Percentiles rank a stretch among this genome's conserved stretches.
phyloP scores from a whole-genome alignment of 2,329 filamentous ascomycete species.

The Leptographium radiaticola region DNA sequence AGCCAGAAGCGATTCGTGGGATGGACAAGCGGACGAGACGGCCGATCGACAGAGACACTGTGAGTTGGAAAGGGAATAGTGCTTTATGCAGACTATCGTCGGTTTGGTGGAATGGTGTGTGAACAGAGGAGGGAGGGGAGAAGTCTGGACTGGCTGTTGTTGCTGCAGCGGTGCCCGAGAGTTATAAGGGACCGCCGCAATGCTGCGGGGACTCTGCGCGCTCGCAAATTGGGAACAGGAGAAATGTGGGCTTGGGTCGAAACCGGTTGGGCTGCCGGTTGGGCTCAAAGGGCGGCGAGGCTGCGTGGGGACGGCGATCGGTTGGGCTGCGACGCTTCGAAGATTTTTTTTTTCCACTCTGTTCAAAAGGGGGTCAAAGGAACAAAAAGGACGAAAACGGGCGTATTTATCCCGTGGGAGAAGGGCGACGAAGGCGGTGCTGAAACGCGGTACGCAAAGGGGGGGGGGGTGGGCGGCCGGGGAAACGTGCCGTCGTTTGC shows the following conservation, averaged over 20 bases:
- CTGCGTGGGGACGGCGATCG: constrained; percentile 9
- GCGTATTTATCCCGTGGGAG: neutral
- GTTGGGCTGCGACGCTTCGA: constrained; percentile 6
- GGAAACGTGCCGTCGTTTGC: neutral
- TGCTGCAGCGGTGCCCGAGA: constrained; percentile 21
- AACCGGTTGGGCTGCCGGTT: neutral
- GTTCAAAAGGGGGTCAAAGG: neutral
- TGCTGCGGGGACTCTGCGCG: neutral
- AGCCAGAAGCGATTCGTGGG: neutral
- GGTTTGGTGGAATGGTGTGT: neutral
- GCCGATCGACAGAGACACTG: neutral
- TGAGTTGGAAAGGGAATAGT: constrained; percentile 11
- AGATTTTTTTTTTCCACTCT: neutral
- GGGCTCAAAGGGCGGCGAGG: constrained; percentile 9
- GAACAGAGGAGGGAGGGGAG: constrained; percentile 2
- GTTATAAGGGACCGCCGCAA: constrained; percentile 14
- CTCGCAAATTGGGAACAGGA: neutral
- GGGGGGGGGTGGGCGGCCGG: neutral
- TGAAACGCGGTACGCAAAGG: neutral
- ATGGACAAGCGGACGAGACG: neutral
- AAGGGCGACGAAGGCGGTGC: neutral
- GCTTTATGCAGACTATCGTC: neutral
- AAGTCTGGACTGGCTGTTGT: constrained; percentile 1
- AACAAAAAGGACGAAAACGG: neutral
- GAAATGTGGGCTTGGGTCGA: neutral